A percentile compares a stretch with the other conserved stretches of the same genome.
These are phyloP conservation scores for Claviceps capensis DNA, from an alignment of 2,329 filamentous ascomycete species.

Conservation along the genomic window DNA sequence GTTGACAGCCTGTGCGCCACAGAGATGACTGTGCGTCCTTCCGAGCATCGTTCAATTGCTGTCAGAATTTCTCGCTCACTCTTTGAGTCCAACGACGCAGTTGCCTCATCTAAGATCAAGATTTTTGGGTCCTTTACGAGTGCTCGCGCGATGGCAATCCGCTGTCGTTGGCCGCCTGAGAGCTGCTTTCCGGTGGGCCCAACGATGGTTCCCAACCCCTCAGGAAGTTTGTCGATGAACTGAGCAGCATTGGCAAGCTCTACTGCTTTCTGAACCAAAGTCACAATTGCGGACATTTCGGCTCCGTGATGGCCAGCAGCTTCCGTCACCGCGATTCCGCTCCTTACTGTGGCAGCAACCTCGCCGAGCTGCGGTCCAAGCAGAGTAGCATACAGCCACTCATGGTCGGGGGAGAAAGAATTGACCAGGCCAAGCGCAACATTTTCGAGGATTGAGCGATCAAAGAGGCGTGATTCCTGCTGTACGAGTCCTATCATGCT, in stretches of 20 bases:
- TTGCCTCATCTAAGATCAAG: conserved; percentile 46
- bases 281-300: not conserved
- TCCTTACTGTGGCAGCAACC: not conserved
- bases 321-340: not conserved
- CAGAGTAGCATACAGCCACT: conserved; percentile 16
- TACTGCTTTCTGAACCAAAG: not conserved
- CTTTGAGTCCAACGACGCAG: conserved; percentile 2
- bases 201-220: conserved; percentile 19
- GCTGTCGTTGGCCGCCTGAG: conserved; percentile 50
- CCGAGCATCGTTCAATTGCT: not conserved
- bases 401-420: conserved; percentile 32
- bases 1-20: conserved; percentile 4
- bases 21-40: conserved; percentile 1
- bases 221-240: not conserved
- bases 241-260: not conserved
- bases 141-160: conserved; percentile 39
- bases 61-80: conserved; percentile 3
- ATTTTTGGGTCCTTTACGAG: conserved; percentile 25
- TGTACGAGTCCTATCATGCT: conserved; percentile 44
- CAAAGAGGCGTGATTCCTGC: conserved; percentile 49
- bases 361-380: not conserved
- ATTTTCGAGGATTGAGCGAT: conserved; percentile 40
- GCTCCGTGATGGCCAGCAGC: not conserved
- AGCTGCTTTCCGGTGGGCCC: conserved; percentile 47
- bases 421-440: conserved; percentile 27